Evolutionary conservation across 2,329 filamentous ascomycete species (phyloP).

Genomic region (Penicillium sclerotiorum): DNA sequence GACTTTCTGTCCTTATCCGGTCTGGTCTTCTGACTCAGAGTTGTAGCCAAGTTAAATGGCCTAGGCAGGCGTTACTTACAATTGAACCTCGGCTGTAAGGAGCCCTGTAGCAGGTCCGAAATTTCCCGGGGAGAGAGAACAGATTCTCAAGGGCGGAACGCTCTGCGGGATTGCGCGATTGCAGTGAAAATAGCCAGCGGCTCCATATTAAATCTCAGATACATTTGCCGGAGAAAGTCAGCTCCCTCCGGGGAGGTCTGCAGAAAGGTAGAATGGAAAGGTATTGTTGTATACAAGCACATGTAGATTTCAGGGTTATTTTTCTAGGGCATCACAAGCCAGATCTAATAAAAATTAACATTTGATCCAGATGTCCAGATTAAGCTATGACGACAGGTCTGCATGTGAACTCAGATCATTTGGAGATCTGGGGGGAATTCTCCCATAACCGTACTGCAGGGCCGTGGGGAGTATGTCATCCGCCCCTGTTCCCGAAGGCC

Average conservation of each 20-base stretch:
- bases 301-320: neutral
- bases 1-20: neutral
- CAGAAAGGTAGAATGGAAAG: neutral
- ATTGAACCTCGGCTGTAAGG: constrained; percentile 29
- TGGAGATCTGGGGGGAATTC: constrained; percentile 21
- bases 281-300: neutral
- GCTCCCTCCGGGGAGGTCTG: neutral
- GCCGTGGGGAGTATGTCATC: constrained; percentile 18
- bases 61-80: neutral
- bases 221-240: constrained; percentile 18
- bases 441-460: constrained; percentile 3
- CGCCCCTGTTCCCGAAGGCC: constrained; percentile 31
- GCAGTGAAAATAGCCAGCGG: neutral
- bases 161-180: constrained; percentile 3
- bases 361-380: too few relatives aligned
- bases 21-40: constrained; percentile 14
- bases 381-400: constrained; percentile 22
- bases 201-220: neutral
- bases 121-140: constrained; percentile 16
- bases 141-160: constrained; percentile 6
- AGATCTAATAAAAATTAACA: neutral
- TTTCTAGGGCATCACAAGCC: constrained; percentile 20
- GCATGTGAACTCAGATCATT: constrained; percentile 27
- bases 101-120: constrained; percentile 19
- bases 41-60: constrained; percentile 16